Conservation (phyloP, 306 rosid species). For the Leucaena leucocephala region DNA sequence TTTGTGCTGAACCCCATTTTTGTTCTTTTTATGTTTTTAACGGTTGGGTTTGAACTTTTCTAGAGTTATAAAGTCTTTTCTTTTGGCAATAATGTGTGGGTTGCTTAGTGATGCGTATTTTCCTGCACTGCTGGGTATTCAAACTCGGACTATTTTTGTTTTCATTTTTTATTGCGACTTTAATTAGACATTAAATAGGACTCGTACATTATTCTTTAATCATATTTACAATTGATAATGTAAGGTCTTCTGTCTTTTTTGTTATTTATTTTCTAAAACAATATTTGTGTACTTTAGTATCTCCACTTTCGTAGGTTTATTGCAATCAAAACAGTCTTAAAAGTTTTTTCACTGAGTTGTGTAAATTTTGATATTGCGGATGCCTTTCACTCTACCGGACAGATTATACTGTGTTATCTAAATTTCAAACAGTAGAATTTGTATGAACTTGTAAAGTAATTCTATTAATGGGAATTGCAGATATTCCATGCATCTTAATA, state of each 20-base stretch:
- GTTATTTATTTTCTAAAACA: not conserved
- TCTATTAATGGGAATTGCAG: constrained; percentile 45
- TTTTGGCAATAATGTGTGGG: constrained; percentile 31
- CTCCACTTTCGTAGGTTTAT: constrained; percentile 13
- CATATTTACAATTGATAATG: not conserved
- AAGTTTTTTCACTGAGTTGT: constrained; percentile 15
- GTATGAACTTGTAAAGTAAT: constrained; percentile 20
- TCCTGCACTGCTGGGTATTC: constrained; percentile 3
- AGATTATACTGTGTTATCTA: constrained; percentile 14
- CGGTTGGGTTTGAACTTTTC: constrained; percentile 21
- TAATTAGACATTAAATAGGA: not conserved
- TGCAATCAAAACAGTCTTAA: constrained; percentile 7
- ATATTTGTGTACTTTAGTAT: constrained; percentile 8
- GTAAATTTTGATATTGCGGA: constrained; percentile 20
- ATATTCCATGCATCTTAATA: constrained; percentile 29
- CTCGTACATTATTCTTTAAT: not conserved
- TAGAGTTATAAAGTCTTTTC: not conserved
- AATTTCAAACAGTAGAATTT: constrained; percentile 24
- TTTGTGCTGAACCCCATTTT: constrained; percentile 14
- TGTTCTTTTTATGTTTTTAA: constrained; percentile 1
- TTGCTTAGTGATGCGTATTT: constrained; percentile 25
- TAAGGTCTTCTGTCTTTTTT: not conserved
- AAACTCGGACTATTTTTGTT: not conserved
- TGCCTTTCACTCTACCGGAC: constrained; percentile 21
- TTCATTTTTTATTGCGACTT: not conserved